Evolutionary conservation across 768 basidiomycete species (phyloP).

Genomic region (Hydnomerulius pinastri): DNA sequence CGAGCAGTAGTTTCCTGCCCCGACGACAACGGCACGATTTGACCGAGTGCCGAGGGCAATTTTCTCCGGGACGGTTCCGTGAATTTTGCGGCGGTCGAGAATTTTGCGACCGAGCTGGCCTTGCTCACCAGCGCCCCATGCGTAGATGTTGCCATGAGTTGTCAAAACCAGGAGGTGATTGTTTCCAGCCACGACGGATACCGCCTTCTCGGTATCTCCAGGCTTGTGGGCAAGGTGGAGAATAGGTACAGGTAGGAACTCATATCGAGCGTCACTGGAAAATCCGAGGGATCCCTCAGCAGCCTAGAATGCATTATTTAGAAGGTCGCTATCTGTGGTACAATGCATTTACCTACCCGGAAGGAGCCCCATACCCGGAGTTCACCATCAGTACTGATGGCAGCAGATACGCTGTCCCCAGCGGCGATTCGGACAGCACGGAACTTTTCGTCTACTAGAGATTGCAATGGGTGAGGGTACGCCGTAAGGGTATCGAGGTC

Average conservation of each 20-base stretch:
- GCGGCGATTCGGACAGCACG: conserved; percentile 80
- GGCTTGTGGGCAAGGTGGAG: conserved; percentile 61
- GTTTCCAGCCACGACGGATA: conserved; percentile 75
- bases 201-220: conserved; percentile 69
- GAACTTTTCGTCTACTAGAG: conserved; percentile 77
- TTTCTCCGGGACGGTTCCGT: conserved; percentile 87
- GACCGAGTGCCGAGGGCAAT: conserved; percentile 71
- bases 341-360: conserved; percentile 55
- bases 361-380: conserved; percentile 90
- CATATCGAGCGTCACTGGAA: conserved; percentile 61
- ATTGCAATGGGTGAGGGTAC: conserved; percentile 65
- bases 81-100: conserved; percentile 83
- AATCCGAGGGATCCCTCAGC: conserved; percentile 88
- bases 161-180: conserved; percentile 92
- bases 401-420: conserved; percentile 88
- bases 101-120: conserved; percentile 91
- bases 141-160: conserved; percentile 82
- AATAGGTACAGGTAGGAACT: conserved; percentile 64
- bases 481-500: conserved; percentile 54
- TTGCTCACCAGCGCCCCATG: conserved; percentile 91
- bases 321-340: conserved; percentile 5
- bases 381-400: conserved; percentile 76
- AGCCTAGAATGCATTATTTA: conserved; percentile 45
- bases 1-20: conserved; percentile 83
- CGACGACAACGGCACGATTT: conserved; percentile 67